Conservation (phyloP, 108 stramenopile genomes). For the Pseudonitzschia multiseries region DNA sequence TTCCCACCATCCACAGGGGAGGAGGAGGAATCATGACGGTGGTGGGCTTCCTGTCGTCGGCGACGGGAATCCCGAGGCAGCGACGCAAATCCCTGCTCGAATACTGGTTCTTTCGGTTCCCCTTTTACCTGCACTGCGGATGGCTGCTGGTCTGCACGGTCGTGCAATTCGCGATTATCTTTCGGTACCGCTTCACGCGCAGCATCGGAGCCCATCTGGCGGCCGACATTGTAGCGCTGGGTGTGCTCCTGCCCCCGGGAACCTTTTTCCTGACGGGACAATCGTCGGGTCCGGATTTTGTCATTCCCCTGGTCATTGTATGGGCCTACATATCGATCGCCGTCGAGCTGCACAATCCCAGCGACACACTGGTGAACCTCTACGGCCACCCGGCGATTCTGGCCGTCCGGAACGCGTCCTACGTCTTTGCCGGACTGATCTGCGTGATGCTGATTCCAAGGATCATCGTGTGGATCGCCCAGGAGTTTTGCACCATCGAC, state of each 20-base stretch:
- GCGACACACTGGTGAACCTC: slow-evolving; percentile 27
- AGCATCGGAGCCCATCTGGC: slow-evolving; percentile 39
- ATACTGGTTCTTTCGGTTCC: slow-evolving; percentile 59
- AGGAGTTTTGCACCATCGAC: slow-evolving; percentile 52
- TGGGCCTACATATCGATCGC: slow-evolving; percentile 37
- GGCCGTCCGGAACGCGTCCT: slow-evolving; percentile 43
- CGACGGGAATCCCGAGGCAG: slow-evolving; percentile 1
- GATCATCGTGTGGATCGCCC: slow-evolving; percentile 41
- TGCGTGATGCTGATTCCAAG: slow-evolving; percentile 40
- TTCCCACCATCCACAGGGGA: slow-evolving; percentile 12
- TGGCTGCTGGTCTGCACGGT: slow-evolving; percentile 49
- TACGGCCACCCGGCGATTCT: slow-evolving; percentile 36
- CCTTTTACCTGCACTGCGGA: slow-evolving; percentile 57
- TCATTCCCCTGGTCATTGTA: slow-evolving; percentile 51
- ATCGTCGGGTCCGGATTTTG: slow-evolving; percentile 39
- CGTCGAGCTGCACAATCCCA: slow-evolving; percentile 32
- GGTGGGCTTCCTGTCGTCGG: slow-evolving; percentile 5
- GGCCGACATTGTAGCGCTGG: slow-evolving; percentile 51
- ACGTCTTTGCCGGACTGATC: slow-evolving; percentile 40
- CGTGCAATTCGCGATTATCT: slow-evolving; percentile 43
- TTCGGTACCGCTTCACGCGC: slow-evolving; percentile 32
- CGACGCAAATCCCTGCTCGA: slow-evolving; percentile 34
- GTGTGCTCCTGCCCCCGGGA: slow-evolving; percentile 37
- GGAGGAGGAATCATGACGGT: slow-evolving; percentile 15
- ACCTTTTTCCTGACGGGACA: slow-evolving; percentile 34